Percentiles rank a stretch among this genome's conserved stretches.
These are phyloP conservation scores for Tricholoma terreum DNA, from an alignment of 768 basidiomycete species.

Conservation along the genomic window DNA sequence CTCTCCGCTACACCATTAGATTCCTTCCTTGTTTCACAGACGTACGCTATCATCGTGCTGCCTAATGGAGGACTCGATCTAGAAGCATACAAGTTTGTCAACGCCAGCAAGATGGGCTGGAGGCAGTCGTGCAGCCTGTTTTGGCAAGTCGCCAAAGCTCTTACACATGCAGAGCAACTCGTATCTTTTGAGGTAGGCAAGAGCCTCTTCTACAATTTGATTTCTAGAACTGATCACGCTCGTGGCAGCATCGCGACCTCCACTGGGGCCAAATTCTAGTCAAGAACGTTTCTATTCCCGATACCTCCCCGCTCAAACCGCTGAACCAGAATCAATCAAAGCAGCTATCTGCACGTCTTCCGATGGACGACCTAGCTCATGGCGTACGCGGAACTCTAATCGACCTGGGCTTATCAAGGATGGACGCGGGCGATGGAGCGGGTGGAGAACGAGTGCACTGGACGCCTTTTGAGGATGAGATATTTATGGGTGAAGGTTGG, in stretches of 20 bases:
- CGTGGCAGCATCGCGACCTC: slow-evolving; percentile 90
- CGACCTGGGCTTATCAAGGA: slow-evolving; percentile 90
- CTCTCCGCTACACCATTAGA: slow-evolving; percentile 43
- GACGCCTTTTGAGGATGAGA: slow-evolving; percentile 83
- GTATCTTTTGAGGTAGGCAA: slow-evolving; percentile 81
- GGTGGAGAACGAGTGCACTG: slow-evolving; percentile 55
- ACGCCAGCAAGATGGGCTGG: slow-evolving; percentile 65
- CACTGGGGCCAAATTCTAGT: slow-evolving; percentile 97
- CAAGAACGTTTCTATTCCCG: slow-evolving; percentile 41
- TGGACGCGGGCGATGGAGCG: slow-evolving; percentile 54
- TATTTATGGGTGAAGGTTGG: slow-evolving; percentile 88
- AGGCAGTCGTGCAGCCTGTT: slow-evolving; percentile 84
- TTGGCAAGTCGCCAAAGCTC: slow-evolving; percentile 81
- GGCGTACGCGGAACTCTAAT: slow-evolving; percentile 85
- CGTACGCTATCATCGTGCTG: slow-evolving; percentile 87
- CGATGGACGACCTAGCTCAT: slow-evolving; percentile 64
- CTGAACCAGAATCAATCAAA: slow-evolving; percentile 32
- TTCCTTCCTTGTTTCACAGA: slow-evolving; percentile 69
- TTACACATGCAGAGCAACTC: slow-evolving; percentile 76
- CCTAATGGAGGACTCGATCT: slow-evolving; percentile 90
- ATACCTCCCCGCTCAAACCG: slow-evolving; percentile 28
- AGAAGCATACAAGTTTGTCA: slow-evolving; percentile 74
- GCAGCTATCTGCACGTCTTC: slow-evolving; percentile 23
- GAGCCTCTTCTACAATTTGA: neutral
- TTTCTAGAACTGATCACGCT: neutral